These are phyloP conservation scores for Saitozyma sp. DNA, from an alignment of 768 basidiomycete genomes.

Conservation along the genomic window DNA sequence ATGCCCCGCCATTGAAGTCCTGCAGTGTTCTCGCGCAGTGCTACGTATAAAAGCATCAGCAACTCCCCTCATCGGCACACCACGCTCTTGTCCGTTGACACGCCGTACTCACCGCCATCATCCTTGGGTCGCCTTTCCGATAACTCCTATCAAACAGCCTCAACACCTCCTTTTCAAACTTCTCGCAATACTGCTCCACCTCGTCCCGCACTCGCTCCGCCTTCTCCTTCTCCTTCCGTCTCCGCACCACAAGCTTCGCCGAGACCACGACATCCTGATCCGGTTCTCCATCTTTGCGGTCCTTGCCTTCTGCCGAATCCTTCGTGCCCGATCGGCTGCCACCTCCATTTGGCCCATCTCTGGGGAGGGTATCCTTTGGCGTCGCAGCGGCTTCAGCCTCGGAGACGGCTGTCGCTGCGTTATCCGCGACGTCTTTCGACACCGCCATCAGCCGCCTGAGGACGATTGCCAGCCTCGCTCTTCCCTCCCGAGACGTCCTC, in stretches of 20 bases:
- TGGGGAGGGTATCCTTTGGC: constrained; percentile 14
- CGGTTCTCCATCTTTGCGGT: constrained; percentile 7
- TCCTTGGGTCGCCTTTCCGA: constrained; percentile 93
- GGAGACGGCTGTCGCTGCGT: constrained; percentile 30
- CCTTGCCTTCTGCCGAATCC: not conserved
- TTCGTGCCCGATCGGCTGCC: not conserved
- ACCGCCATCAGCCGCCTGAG: constrained; percentile 80
- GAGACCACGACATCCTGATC: constrained; percentile 9
- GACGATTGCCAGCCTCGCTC: constrained; percentile 83
- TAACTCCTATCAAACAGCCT: constrained; percentile 94
- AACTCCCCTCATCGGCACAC: not conserved
- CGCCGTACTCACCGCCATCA: constrained; percentile 82
- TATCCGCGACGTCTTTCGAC: constrained; percentile 82
- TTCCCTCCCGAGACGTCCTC: constrained; percentile 71
- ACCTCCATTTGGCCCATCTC: constrained; percentile 1
- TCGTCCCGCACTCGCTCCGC: constrained; percentile 73
- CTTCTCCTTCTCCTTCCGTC: constrained; percentile 70
- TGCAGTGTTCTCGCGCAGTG: constrained; percentile 95
- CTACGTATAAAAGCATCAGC: constrained; percentile 54
- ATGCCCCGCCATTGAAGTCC: constrained; percentile 96
- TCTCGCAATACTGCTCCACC: constrained; percentile 96
- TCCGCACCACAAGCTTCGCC: constrained; percentile 63
- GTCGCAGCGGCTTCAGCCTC: constrained; percentile 34
- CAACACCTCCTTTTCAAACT: constrained; percentile 98
- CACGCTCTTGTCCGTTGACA: not conserved